These are phyloP conservation scores for Cyclotella baltica DNA, from an alignment of 108 stramenopile species.

Conservation along the genomic window DNA sequence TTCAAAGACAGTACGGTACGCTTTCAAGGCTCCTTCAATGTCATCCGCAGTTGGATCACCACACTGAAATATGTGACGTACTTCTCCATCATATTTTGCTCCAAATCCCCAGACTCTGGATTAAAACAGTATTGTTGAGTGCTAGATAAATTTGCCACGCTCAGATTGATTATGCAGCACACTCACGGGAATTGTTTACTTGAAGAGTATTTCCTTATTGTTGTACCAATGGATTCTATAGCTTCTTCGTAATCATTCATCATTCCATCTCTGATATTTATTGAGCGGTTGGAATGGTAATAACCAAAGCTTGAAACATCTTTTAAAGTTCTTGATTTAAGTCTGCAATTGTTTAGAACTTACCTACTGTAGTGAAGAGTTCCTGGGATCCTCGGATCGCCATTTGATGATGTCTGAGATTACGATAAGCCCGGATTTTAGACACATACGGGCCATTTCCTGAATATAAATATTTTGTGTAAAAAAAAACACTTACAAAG, in stretches of 20 bases:
- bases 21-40: slow-evolving; percentile 70
- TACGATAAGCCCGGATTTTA: background rate
- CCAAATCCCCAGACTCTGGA: slow-evolving; percentile 89
- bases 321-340: no score
- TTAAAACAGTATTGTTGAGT: background rate
- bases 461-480: background rate
- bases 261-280: slow-evolving; percentile 51
- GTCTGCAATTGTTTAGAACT: slow-evolving; percentile 23
- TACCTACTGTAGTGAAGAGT: slow-evolving; percentile 61
- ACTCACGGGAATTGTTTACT: slow-evolving; percentile 67
- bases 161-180: background rate
- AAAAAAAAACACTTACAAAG: slow-evolving; percentile 49
- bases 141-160: background rate
- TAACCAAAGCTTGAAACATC: no score
- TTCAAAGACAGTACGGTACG: slow-evolving; percentile 71
- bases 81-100: slow-evolving; percentile 70
- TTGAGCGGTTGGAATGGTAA: slow-evolving; percentile 2
- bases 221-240: slow-evolving; percentile 72
- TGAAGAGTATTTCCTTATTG: slow-evolving; percentile 65
- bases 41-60: slow-evolving; percentile 59
- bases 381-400: slow-evolving; percentile 51
- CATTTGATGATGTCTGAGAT: slow-evolving; percentile 61
- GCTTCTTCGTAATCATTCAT: slow-evolving; percentile 82
- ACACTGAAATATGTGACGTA: slow-evolving; percentile 62
- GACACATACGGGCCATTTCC: no score